phyloP scores from a whole-genome alignment of 1,139 yeast genomes.

The Taiozyma sp. region DNA sequence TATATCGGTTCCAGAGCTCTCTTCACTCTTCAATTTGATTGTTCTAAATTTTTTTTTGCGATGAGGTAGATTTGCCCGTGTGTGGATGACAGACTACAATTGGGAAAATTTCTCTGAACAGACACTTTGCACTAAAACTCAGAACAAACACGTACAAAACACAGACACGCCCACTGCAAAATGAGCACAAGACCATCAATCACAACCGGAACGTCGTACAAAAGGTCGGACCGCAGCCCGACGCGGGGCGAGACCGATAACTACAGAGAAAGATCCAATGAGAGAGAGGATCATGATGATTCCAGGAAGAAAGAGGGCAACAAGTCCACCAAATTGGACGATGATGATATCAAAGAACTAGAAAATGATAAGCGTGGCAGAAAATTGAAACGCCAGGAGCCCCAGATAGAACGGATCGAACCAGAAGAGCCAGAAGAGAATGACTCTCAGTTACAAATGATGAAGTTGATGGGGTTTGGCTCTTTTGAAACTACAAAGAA shows the following conservation, averaged over 20 bases:
- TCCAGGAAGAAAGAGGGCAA: constrained; percentile 6
- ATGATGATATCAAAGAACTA: not conserved
- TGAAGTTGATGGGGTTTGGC: constrained; percentile 59
- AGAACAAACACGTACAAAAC: not conserved
- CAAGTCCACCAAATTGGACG: not conserved
- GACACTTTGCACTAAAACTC: too few relatives aligned
- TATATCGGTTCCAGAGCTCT: too few relatives aligned
- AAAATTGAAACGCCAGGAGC: constrained; percentile 2
- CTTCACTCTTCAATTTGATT: too few relatives aligned
- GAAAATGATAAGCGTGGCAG: not conserved
- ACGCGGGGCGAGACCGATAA: not conserved
- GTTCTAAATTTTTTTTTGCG: not conserved
- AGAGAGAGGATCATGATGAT: constrained; percentile 7
- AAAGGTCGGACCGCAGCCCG: constrained; percentile 3
- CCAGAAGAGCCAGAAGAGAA: constrained; percentile 10
- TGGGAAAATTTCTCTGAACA: not conserved
- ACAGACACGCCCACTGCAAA: not conserved
- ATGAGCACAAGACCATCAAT: not conserved
- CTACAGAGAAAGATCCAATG: constrained; percentile 4
- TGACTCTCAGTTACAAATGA: constrained; percentile 22
- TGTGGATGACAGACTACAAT: not conserved
- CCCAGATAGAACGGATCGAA: constrained; percentile 2
- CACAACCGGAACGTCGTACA: not conserved
- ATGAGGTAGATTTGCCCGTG: not conserved
- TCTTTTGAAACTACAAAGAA: constrained; percentile 60